Base-by-base conservation (phyloP, 2,329 filamentous ascomycete genomes). In the Apiospora rasikravindrae region DNA sequence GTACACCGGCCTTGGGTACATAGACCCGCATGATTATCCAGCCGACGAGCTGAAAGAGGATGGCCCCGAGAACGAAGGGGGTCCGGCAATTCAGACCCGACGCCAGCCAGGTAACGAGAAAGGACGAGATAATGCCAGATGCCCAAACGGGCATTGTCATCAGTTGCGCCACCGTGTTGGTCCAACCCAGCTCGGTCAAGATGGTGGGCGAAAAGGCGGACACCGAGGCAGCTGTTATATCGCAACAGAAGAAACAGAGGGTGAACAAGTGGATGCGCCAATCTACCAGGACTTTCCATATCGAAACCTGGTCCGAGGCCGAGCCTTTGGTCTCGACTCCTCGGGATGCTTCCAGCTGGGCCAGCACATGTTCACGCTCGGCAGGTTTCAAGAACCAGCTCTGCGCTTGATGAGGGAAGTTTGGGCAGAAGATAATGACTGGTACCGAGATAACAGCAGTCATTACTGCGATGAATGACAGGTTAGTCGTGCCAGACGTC, bases 61-160 rank as follows among this genome's bases (percentile, higher is more conserved):
- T 77, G 51, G 73, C 70, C 11, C 73, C 71, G 33, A 80, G 72
- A 8, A 79, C 74, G 67, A 80, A 79, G 1, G 77, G 78, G 14
- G 74, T 69, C 14, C 77, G 77, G 5, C 73, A 69, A 69, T 79
- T 75, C 13, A 76, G 22, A 14, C 72, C 72, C 2, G 76, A 74
- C 13, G 77, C 49, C 22, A 77, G 61, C 76, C 75, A 77, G 0
- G 77, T 78, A 24, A 78, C 69, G 22, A 64, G 19, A 45, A 80
- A 78, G 16, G 77, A 75, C 33, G 74, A 72, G 13, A 76, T 69
- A 66, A 79, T 80, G 4, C 77, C 78, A 0, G 76, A 61, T 2
- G 71, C 78, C 78, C 78, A 80, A 33, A 80, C 71, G 4, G 78
- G 78, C 78, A 80, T 79, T 16, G 75, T 75, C 76, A 78, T 78